phyloP scores from a whole-genome alignment of 306 rosid genomes.

The Cicer yamashitae region DNA sequence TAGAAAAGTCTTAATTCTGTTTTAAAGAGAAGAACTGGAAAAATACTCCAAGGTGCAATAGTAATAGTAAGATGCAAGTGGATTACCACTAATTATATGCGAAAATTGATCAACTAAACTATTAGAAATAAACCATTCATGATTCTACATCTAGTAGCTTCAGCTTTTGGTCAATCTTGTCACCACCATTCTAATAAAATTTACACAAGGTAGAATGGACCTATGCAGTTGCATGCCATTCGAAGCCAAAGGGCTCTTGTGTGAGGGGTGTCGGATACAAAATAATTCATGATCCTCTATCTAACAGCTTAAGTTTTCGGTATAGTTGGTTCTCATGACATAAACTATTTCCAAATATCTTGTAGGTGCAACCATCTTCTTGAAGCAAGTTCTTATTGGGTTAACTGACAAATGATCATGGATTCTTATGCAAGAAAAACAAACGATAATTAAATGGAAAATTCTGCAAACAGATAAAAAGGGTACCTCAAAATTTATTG shows the following conservation, averaged over 20 bases:
- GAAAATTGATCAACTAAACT: constrained; percentile 9
- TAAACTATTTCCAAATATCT: constrained; percentile 18
- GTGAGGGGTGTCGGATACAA: constrained; percentile 5
- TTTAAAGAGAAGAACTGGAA: constrained; percentile 14
- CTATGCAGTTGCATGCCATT: background rate
- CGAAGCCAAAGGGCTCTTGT: background rate
- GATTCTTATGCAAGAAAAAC: constrained; percentile 26
- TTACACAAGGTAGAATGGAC: constrained; percentile 8
- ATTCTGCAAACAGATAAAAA: constrained; percentile 1
- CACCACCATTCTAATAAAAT: background rate
- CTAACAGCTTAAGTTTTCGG: constrained; percentile 27
- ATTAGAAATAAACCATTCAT: constrained; percentile 5
- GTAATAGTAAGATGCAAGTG: constrained; percentile 15
- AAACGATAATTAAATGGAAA: constrained; percentile 16
- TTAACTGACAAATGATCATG: constrained; percentile 20
- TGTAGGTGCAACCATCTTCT: constrained; percentile 4
- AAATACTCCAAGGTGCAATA: background rate
- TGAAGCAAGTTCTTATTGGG: constrained; percentile 19
- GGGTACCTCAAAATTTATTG: constrained; percentile 22
- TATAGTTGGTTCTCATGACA: constrained; percentile 13
- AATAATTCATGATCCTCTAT: background rate
- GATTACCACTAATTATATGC: background rate
- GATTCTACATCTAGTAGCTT: background rate
- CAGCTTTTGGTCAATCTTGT: constrained; percentile 4
- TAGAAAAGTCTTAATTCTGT: constrained; percentile 27